Evolutionary conservation across 352 stramenopile species (phyloP).

Genomic region (Stramenopiles sp.): DNA sequence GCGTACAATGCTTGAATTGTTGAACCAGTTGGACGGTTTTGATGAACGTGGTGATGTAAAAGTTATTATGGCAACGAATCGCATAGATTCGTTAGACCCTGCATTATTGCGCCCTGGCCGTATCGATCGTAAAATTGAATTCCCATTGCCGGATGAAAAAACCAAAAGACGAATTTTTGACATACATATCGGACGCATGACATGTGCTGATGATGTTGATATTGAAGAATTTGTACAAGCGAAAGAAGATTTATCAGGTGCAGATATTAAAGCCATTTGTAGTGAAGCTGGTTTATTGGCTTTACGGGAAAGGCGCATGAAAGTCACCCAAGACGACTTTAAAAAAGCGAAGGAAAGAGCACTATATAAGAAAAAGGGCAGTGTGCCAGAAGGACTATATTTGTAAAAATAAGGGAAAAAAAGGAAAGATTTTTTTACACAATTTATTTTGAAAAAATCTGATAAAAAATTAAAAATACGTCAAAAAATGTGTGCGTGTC

Average conservation of each 20-base stretch:
- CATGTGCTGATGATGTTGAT: slow-evolving; percentile 90
- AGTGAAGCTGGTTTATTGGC: slow-evolving; percentile 97
- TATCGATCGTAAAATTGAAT: slow-evolving; percentile 99
- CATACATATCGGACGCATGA: slow-evolving; percentile 98
- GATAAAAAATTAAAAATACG: too few species aligned
- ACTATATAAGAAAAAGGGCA: slow-evolving; percentile 99
- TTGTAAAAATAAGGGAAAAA: slow-evolving; percentile 42
- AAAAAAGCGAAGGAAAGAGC: slow-evolving; percentile 99
- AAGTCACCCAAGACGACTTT: slow-evolving; percentile 98
- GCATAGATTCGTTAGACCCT: slow-evolving; percentile 94
- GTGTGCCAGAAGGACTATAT: slow-evolving; percentile 96
- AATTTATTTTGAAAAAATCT: too few species aligned
- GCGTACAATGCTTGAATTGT: slow-evolving; percentile 98
- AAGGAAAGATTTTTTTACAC: neutral
- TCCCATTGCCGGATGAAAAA: slow-evolving; percentile 96
- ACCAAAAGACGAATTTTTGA: slow-evolving; percentile 99
- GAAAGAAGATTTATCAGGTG: slow-evolving; percentile 98
- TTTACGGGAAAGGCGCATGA: slow-evolving; percentile 95
- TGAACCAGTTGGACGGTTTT: slow-evolving; percentile 99
- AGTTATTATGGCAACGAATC: slow-evolving; percentile 99
- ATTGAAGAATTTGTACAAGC: slow-evolving; percentile 98
- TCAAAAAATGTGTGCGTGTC: too few species aligned
- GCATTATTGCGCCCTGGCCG: slow-evolving; percentile 94
- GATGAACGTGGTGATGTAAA: slow-evolving; percentile 98
- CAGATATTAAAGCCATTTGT: slow-evolving; percentile 98